Evolutionary conservation across 208 protist species (phyloP).

Genomic region (Leishmania amazonensis): DNA sequence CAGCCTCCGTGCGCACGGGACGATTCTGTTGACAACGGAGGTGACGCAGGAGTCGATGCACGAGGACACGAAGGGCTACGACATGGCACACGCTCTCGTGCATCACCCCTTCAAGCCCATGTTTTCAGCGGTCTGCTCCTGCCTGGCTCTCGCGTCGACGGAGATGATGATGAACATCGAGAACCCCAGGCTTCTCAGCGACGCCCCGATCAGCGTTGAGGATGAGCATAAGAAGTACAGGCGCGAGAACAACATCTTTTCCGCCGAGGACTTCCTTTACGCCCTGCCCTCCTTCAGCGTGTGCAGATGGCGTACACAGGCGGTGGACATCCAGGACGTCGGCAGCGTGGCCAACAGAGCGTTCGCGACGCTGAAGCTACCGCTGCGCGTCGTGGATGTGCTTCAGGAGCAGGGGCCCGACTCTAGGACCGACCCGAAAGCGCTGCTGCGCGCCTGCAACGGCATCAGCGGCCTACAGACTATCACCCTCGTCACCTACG

Average conservation of each 20-base stretch:
- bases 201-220: conserved; percentile 41
- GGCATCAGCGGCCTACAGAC: conserved; percentile 65
- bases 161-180: conserved; percentile 82
- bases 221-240: conserved; percentile 61
- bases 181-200: conserved; percentile 42
- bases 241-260: conserved; percentile 87
- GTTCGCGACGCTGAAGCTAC: conserved; percentile 65
- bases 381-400: conserved; percentile 62
- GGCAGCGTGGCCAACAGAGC: conserved; percentile 62
- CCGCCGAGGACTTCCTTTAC: conserved; percentile 88
- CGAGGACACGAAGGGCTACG: conserved; percentile 80
- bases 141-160: conserved; percentile 85
- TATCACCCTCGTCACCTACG: conserved; percentile 78
- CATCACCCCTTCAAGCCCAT: conserved; percentile 91
- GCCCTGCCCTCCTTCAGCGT: conserved; percentile 71
- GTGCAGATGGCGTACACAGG: conserved; percentile 48
- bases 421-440: conserved; percentile 15
- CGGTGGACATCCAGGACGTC: conserved; percentile 40
- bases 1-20: conserved; percentile 66
- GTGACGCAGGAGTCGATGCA: conserved; percentile 53
- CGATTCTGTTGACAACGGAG: conserved; percentile 56
- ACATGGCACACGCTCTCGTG: conserved; percentile 80
- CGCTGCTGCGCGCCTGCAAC: conserved; percentile 57
- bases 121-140: conserved; percentile 74
- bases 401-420: conserved; percentile 20